A percentile compares a stretch with the other conserved stretches of the same genome.
Evolutionary conservation across 345 rosid species (phyloP).

Genomic region (Acer saccharum): DNA sequence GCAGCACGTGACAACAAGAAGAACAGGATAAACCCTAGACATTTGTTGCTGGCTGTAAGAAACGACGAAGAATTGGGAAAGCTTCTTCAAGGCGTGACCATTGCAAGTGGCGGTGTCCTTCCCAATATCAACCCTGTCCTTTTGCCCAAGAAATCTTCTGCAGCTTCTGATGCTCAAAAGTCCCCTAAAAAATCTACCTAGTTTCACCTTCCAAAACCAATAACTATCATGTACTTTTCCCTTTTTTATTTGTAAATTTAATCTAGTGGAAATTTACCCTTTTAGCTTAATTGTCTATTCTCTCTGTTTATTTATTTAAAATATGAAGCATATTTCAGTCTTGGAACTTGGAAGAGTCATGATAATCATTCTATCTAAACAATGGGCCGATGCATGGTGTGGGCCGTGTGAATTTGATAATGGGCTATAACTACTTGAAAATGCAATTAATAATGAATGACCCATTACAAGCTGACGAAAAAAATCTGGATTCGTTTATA

Average conservation of each 20-base stretch:
- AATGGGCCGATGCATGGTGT: neutral
- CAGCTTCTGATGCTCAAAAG: slow-evolving; percentile 37
- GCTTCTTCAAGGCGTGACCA: slow-evolving; percentile 61
- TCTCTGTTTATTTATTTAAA: too few species aligned
- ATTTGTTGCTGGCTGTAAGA: slow-evolving; percentile 53
- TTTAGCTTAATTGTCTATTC: neutral
- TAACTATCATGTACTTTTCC: neutral
- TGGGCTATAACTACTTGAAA: neutral
- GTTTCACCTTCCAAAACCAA: neutral
- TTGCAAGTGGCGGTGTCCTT: slow-evolving; percentile 70
- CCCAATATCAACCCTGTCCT: slow-evolving; percentile 66
- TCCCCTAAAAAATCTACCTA: slow-evolving; percentile 34
- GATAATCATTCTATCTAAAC: too few species aligned
- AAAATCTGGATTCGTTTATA: neutral
- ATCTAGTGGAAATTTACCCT: neutral
- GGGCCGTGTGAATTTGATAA: neutral
- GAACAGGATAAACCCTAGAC: slow-evolving; percentile 66
- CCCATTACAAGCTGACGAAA: neutral
- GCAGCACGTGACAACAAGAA: slow-evolving; percentile 77
- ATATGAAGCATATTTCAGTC: too few species aligned
- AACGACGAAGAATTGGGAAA: slow-evolving; percentile 73
- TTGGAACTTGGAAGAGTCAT: too few species aligned
- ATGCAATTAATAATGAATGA: too few species aligned
- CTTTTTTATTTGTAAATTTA: neutral
- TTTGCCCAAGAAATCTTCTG: slow-evolving; percentile 54